Evolutionary conservation across 2,329 filamentous ascomycete genomes (phyloP).

Genomic region (Alternaria sp.): DNA sequence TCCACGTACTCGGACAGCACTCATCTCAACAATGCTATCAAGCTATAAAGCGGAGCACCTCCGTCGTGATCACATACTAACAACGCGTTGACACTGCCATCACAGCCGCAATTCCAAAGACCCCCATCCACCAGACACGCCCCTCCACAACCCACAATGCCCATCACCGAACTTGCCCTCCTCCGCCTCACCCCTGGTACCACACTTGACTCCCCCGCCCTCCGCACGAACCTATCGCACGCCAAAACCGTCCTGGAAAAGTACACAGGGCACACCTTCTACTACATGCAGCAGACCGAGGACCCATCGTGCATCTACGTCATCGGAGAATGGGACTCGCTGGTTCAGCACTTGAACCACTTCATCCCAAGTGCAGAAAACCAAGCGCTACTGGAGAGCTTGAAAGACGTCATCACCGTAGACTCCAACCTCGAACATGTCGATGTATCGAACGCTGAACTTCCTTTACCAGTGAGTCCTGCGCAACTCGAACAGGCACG

Average conservation of each 20-base stretch:
- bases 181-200: conserved; percentile 48
- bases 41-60: background rate
- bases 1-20: background rate
- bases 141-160: conserved; percentile 35
- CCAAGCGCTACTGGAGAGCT: conserved; percentile 48
- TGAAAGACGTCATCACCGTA: conserved; percentile 53
- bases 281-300: conserved; percentile 56
- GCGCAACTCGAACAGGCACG: conserved; percentile 5
- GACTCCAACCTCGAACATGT: conserved; percentile 56
- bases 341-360: conserved; percentile 53
- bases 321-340: conserved; percentile 57
- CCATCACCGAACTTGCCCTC: conserved; percentile 58
- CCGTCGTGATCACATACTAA: background rate
- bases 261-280: conserved; percentile 50
- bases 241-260: conserved; percentile 52
- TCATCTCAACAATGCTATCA: background rate
- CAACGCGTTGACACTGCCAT: background rate
- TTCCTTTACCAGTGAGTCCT: conserved; percentile 36
- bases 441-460: conserved; percentile 46
- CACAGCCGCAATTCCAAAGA: background rate
- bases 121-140: background rate
- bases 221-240: conserved; percentile 45
- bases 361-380: conserved; percentile 57
- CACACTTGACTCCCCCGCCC: conserved; percentile 25
- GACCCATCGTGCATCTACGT: conserved; percentile 56